Conservation (phyloP, 805 yeast species). For the Metschnikowia kofuensis region DNA sequence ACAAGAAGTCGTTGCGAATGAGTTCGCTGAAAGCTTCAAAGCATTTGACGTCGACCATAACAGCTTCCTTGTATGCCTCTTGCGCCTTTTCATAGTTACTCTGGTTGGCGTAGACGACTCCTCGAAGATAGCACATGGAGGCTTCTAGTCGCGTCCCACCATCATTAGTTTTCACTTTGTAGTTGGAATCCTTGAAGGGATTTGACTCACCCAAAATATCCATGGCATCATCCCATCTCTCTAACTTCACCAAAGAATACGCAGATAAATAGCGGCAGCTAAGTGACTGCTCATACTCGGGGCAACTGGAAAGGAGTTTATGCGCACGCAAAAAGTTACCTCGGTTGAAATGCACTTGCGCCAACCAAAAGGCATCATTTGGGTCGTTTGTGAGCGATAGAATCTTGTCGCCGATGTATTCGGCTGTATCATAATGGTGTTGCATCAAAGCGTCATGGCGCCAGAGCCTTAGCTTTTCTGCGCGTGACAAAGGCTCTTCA, state of each 20-base stretch:
- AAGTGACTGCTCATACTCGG: constrained; percentile 56
- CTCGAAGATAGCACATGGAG: constrained; percentile 81
- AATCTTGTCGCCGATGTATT: constrained; percentile 87
- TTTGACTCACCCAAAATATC: constrained; percentile 80
- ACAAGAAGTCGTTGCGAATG: constrained; percentile 64
- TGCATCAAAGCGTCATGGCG: constrained; percentile 90
- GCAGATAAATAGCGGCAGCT: constrained; percentile 82
- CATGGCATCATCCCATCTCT: constrained; percentile 83
- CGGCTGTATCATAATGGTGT: constrained; percentile 87
- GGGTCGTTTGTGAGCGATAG: constrained; percentile 80
- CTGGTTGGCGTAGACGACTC: constrained; percentile 76
- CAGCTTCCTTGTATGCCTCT: constrained; percentile 83
- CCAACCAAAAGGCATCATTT: constrained; percentile 94
- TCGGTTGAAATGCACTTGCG: constrained; percentile 77
- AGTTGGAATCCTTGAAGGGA: constrained; percentile 54
- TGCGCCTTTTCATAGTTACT: constrained; percentile 84
- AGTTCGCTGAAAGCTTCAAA: constrained; percentile 88
- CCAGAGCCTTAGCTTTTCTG: constrained; percentile 86
- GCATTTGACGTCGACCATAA: constrained; percentile 83
- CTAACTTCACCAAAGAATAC: constrained; percentile 65
- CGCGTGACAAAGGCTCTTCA: constrained; percentile 61
- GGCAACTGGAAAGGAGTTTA: constrained; percentile 55
- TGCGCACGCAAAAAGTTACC: constrained; percentile 81
- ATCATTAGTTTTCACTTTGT: constrained; percentile 51
- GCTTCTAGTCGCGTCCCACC: constrained; percentile 88